phyloP scores from a whole-genome alignment of 78 protist species.

The Abeoforma whisleri region DNA sequence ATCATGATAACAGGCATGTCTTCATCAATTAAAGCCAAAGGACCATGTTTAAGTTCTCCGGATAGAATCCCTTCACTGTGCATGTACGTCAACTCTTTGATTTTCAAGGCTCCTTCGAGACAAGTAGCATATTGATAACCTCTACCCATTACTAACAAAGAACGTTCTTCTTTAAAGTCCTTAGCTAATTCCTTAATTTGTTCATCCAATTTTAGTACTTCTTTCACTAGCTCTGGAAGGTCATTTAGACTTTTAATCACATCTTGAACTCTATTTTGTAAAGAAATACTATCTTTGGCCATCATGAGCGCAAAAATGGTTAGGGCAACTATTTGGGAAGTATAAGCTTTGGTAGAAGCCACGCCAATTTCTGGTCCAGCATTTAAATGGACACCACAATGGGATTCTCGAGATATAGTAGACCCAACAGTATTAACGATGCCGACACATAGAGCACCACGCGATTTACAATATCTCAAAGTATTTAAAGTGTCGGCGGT shows the following conservation, averaged over 20 bases:
- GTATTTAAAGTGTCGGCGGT: slow-evolving; percentile 82
- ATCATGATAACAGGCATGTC: slow-evolving; percentile 69
- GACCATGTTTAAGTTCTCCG: slow-evolving; percentile 96
- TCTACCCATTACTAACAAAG: slow-evolving; percentile 79
- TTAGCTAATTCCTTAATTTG: slow-evolving; percentile 53
- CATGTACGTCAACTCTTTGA: slow-evolving; percentile 88
- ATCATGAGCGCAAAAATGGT: slow-evolving; percentile 53
- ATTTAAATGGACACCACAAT: slow-evolving; percentile 81
- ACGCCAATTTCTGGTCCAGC: slow-evolving; percentile 96
- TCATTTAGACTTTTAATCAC: slow-evolving; percentile 19
- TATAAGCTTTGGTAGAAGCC: slow-evolving; percentile 96
- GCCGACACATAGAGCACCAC: slow-evolving; percentile 52
- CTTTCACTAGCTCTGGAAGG: slow-evolving; percentile 26
- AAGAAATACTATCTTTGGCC: slow-evolving; percentile 38
- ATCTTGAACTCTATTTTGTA: slow-evolving; percentile 25
- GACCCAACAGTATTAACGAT: slow-evolving; percentile 89
- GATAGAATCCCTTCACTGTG: slow-evolving; percentile 86
- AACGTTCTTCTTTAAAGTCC: slow-evolving; percentile 25
- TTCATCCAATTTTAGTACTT: slow-evolving; percentile 28
- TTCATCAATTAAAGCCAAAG: slow-evolving; percentile 84
- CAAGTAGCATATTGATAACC: slow-evolving; percentile 79
- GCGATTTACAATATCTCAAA: slow-evolving; percentile 42
- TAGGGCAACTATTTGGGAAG: slow-evolving; percentile 65
- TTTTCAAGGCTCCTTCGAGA: slow-evolving; percentile 84
- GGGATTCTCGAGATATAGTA: slow-evolving; percentile 76